Evolutionary conservation across 192 early-diverging fungal species (phyloP).

Genomic region (Podila verticillata): DNA sequence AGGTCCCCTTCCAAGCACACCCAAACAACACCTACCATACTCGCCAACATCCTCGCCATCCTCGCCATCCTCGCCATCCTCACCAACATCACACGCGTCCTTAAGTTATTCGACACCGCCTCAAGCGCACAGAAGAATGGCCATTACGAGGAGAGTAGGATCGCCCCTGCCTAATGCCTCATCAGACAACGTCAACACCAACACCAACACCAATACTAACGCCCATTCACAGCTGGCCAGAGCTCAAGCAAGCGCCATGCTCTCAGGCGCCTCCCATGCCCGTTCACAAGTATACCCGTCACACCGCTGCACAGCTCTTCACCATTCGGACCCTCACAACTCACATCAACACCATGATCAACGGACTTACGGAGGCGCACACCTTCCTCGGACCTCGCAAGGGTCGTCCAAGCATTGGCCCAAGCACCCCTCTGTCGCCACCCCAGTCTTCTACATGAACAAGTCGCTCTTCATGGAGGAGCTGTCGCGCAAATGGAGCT

Average conservation of each 20-base stretch:
- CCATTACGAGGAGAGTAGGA: slow-evolving; percentile 1
- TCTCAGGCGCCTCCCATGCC: background rate
- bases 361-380: background rate
- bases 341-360: slow-evolving; percentile 12
- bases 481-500: slow-evolving; percentile 47
- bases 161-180: background rate
- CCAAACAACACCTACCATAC: slow-evolving; percentile 62
- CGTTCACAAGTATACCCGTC: slow-evolving; percentile 18
- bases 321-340: slow-evolving; percentile 5
- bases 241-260: slow-evolving; percentile 1
- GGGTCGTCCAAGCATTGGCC: slow-evolving; percentile 37
- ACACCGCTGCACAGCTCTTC: slow-evolving; percentile 22
- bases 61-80: slow-evolving; percentile 17
- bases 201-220: too few species aligned
- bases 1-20: slow-evolving; percentile 52
- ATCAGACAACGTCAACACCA: background rate
- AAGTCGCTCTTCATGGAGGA: slow-evolving; percentile 49
- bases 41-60: slow-evolving; percentile 8
- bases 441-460: slow-evolving; percentile 48
- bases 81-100: background rate
- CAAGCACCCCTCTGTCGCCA: slow-evolving; percentile 22
- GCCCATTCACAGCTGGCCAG: background rate
- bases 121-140: background rate
- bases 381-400: background rate
- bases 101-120: background rate